Evolutionary conservation across 306 rosid genomes (phyloP).

Genomic region (Fragaria nilgerrensis): DNA sequence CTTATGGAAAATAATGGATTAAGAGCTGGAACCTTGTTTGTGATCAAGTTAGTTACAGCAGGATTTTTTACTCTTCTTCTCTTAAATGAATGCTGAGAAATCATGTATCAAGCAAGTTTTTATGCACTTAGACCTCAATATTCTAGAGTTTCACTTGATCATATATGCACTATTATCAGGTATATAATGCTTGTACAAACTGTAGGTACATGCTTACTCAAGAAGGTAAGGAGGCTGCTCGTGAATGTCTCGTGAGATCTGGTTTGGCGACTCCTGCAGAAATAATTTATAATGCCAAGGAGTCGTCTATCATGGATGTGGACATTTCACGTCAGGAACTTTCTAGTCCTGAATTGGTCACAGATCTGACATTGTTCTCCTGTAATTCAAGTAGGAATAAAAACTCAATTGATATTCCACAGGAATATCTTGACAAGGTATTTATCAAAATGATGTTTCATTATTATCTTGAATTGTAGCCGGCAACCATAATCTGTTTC

Average conservation of each 20-base stretch:
- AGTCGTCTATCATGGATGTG: slow-evolving; percentile 31
- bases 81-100: not conserved
- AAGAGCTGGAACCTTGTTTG: not conserved
- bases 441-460: not conserved
- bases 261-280: slow-evolving; percentile 54
- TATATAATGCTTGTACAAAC: slow-evolving; percentile 9
- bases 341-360: slow-evolving; percentile 34
- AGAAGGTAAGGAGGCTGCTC: slow-evolving; percentile 87
- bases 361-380: slow-evolving; percentile 43
- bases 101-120: not conserved
- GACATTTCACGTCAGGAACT: slow-evolving; percentile 32
- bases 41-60: not conserved
- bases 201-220: slow-evolving; percentile 87
- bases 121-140: not conserved
- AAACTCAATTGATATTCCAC: slow-evolving; percentile 54
- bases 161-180: not conserved
- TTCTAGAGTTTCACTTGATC: slow-evolving; percentile 5
- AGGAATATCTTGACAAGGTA: slow-evolving; percentile 74
- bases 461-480: not conserved
- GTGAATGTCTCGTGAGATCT: slow-evolving; percentile 81
- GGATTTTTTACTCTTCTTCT: not conserved
- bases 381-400: slow-evolving; percentile 28
- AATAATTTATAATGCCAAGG: slow-evolving; percentile 40
- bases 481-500: not conserved
- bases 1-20: not conserved